These are phyloP conservation scores for Cruciata laevipes DNA, from an alignment of 257 asterid genomes.

Conservation along the genomic window DNA sequence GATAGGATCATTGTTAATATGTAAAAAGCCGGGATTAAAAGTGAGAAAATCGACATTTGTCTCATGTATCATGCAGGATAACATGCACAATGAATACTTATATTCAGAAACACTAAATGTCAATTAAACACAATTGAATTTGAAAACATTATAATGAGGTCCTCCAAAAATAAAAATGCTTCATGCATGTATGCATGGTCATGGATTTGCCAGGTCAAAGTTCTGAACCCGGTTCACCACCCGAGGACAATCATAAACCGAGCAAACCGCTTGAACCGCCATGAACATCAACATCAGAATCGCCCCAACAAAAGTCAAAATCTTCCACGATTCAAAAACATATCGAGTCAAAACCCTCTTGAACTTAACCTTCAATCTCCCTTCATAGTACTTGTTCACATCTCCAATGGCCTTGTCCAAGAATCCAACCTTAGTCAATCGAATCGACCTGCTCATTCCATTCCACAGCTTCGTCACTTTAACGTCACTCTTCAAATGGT, in stretches of 20 bases:
- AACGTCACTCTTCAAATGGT: slow-evolving; percentile 27
- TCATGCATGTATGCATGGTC: not conserved
- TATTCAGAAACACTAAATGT: too few species aligned
- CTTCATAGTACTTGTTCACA: slow-evolving; percentile 27
- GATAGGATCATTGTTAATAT: too few species aligned
- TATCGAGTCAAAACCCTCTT: slow-evolving; percentile 14
- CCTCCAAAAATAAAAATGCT: too few species aligned
- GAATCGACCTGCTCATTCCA: slow-evolving; percentile 32
- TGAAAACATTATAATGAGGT: too few species aligned
- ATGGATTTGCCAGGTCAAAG: not conserved
- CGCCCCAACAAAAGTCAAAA: slow-evolving; percentile 19
- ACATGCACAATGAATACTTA: too few species aligned
- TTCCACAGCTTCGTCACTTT: slow-evolving; percentile 31
- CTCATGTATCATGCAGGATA: too few species aligned
- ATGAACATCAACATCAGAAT: slow-evolving; percentile 22
- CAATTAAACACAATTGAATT: too few species aligned
- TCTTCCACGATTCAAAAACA: slow-evolving; percentile 29
- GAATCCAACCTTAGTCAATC: slow-evolving; percentile 27
- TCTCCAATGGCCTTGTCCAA: slow-evolving; percentile 29
- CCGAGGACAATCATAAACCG: slow-evolving; percentile 23
- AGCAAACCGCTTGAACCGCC: slow-evolving; percentile 28
- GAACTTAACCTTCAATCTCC: slow-evolving; percentile 18
- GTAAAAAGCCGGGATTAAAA: too few species aligned
- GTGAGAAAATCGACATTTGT: too few species aligned
- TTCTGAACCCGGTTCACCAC: slow-evolving; percentile 9